Evolutionary conservation across 2,329 filamentous ascomycete genomes (phyloP).

Genomic region (Berkeleyomyces basicola): DNA sequence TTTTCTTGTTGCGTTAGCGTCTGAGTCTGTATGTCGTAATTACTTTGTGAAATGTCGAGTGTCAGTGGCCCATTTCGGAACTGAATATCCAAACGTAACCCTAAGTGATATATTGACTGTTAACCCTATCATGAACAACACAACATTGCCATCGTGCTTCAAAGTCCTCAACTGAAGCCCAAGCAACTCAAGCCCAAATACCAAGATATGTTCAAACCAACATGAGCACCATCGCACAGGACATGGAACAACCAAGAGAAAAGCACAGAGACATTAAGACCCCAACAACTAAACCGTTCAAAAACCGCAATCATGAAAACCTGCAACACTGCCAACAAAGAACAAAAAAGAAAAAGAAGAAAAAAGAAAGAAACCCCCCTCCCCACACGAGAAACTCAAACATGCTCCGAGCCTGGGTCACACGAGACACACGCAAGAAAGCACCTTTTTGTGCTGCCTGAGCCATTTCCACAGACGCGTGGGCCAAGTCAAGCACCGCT

Average conservation of each 20-base stretch:
- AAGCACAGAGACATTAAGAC: neutral
- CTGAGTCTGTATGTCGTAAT: neutral
- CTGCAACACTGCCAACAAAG: neutral
- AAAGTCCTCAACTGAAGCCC: neutral
- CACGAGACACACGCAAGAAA: neutral
- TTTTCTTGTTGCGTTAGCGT: neutral
- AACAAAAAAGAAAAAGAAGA: neutral
- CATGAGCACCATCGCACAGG: neutral
- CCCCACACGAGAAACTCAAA: neutral
- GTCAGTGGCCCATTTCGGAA: neutral
- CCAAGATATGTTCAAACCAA: no score
- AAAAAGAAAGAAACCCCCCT: neutral
- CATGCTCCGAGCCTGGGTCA: neutral
- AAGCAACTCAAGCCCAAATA: no score
- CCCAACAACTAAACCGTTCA: neutral
- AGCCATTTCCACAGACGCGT: neutral
- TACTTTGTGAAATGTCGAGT: neutral
- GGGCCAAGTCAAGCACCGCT: neutral
- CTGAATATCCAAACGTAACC: neutral
- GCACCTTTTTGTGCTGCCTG: neutral
- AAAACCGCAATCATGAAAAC: constrained; percentile 4
- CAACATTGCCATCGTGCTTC: neutral
- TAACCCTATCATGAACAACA: neutral
- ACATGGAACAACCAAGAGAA: neutral
- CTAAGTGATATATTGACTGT: no score